Evolutionary conservation across 1,284 basidiomycete genomes (phyloP).

Genomic region (Trametes pubescens): DNA sequence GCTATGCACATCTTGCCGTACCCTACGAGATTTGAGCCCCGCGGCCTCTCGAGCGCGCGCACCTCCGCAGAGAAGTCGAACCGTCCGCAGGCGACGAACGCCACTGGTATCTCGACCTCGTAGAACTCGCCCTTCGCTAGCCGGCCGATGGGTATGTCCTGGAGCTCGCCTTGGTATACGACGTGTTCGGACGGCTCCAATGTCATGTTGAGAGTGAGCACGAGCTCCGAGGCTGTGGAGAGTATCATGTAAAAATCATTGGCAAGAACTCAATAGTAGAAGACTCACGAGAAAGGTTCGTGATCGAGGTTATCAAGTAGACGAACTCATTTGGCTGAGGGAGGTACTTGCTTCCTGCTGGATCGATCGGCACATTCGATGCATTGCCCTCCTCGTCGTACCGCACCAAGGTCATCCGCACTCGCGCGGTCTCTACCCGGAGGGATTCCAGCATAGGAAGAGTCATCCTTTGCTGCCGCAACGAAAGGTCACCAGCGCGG

Average conservation of each 20-base stretch:
- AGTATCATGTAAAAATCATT: constrained; percentile 24
- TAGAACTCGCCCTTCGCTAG: constrained; percentile 60
- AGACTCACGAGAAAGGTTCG: constrained; percentile 66
- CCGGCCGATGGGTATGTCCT: constrained; percentile 65
- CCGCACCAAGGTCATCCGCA: constrained; percentile 63
- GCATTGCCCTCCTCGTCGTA: constrained; percentile 43
- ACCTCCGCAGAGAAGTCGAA: constrained; percentile 75
- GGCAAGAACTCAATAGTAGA: background rate
- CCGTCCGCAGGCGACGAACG: constrained; percentile 78
- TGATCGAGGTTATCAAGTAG: constrained; percentile 60
- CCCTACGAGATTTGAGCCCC: constrained; percentile 27
- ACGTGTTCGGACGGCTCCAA: constrained; percentile 69
- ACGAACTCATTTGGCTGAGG: constrained; percentile 66
- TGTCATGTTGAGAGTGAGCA: constrained; percentile 62
- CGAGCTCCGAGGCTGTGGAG: constrained; percentile 54
- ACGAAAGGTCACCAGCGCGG: constrained; percentile 76
- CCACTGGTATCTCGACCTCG: constrained; percentile 66
- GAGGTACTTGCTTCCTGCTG: constrained; percentile 50
- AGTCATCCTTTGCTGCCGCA: constrained; percentile 80
- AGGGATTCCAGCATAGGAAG: constrained; percentile 79
- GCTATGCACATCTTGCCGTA: constrained; percentile 35
- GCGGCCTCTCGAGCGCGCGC: constrained; percentile 39
- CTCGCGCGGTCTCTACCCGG: constrained; percentile 65
- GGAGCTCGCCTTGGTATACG: constrained; percentile 72
- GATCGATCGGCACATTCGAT: constrained; percentile 34